Base-by-base conservation (phyloP, 768 basidiomycete species). In the Obba rivulosa region DNA sequence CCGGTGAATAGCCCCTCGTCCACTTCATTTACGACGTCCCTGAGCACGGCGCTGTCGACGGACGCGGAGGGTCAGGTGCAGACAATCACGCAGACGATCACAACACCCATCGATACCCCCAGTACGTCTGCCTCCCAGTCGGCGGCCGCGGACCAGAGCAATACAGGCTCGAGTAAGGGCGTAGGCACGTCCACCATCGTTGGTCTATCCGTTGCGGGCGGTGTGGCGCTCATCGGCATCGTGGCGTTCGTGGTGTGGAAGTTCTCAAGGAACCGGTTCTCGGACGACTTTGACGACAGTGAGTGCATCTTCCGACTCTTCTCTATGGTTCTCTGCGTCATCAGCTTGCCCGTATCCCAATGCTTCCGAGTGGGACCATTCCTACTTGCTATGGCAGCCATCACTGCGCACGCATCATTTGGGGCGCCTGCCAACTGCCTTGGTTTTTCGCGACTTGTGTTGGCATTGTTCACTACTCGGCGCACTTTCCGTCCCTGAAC, bases 211-310 rank as follows among this genome's bases (percentile, higher is more conserved):
- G 87, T 92, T 20, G 82, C 87, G 3, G 90, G 87, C 37, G 90
- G 87, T 46, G 70, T 91, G 46, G 85, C 87, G 20, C 65, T 83
- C 17, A 66, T 92, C 56, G 85, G 77, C 9, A 74, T 92, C 45
- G 66, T 83, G 44, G 80, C 71, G 14, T 92, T 92, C 70, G 77
- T 90, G 54, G 69, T 87, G 34, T 92, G 91, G 90, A 92, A 92
- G 66, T 79, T 90, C 61, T 87, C 85, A 2, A 75, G 85, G 59
- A 92, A 91, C 63, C 83, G 85, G 49, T 80, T 83, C 60, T 53
- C 71, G 21, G 64, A 63, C 45, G 57, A 58, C 21, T 88, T 87
- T 58, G 86, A 91, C 58, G 85, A 88, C 68, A 81, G 89, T 89
- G 65, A 58, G 86, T 78, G 34, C 38, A 7, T 31, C 28, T 13